phyloP scores from a whole-genome alignment of 2,329 filamentous ascomycete genomes.

The Fusarium citri region DNA sequence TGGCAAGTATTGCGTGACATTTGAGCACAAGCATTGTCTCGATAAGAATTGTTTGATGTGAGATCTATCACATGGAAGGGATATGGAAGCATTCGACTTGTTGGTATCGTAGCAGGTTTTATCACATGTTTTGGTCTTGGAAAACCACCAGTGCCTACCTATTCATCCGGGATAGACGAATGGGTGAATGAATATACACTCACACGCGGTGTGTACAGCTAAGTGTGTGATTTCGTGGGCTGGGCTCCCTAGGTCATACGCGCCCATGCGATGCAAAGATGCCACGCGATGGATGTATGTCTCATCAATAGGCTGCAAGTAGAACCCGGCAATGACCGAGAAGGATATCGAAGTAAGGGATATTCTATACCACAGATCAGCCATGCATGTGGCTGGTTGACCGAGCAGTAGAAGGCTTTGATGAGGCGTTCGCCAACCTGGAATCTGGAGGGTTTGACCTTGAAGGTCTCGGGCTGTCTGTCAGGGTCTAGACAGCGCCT shows the following conservation, averaged over 20 bases:
- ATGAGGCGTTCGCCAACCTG: neutral
- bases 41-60: neutral
- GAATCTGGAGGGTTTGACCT: neutral
- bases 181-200: neutral
- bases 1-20: slow-evolving; percentile 11
- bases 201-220: slow-evolving; percentile 13
- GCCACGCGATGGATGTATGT: slow-evolving; percentile 20
- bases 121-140: neutral
- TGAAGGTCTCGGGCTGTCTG: neutral
- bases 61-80: slow-evolving; percentile 16
- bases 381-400: neutral
- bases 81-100: slow-evolving; percentile 4
- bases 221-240: slow-evolving; percentile 8
- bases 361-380: slow-evolving; percentile 11
- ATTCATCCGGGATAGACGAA: slow-evolving; percentile 2
- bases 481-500: neutral
- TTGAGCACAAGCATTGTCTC: slow-evolving; percentile 4
- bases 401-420: neutral
- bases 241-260: slow-evolving; percentile 21
- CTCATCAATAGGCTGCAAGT: slow-evolving; percentile 13
- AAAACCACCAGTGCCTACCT: neutral
- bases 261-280: slow-evolving; percentile 8
- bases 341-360: slow-evolving; percentile 11
- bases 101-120: slow-evolving; percentile 3
- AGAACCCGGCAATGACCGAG: neutral